phyloP scores from a whole-genome alignment of 192 early-diverging fungal genomes.

The Coemansia sp. region DNA sequence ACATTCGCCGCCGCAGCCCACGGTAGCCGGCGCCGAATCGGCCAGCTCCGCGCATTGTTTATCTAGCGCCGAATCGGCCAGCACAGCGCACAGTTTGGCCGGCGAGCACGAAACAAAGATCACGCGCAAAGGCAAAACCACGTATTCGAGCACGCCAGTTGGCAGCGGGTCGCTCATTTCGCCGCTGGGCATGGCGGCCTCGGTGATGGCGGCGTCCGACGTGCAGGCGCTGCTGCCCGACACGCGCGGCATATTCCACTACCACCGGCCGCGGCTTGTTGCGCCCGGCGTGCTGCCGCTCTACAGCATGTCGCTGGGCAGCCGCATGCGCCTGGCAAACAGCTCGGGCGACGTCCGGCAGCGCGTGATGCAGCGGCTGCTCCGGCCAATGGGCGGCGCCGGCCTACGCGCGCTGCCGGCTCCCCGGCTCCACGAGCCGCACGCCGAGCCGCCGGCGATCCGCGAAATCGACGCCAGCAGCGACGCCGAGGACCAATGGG shows the following conservation, averaged over 20 bases:
- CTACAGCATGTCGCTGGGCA: neutral
- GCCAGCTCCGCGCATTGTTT: too few relatives aligned
- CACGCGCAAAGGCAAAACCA: neutral
- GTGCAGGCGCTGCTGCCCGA: slow-evolving; percentile 29
- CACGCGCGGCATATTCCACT: slow-evolving; percentile 27
- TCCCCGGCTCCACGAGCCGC: neutral
- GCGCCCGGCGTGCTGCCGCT: too few relatives aligned
- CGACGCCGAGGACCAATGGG: slow-evolving; percentile 14
- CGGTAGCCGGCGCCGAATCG: too few relatives aligned
- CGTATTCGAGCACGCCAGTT: neutral
- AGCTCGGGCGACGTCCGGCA: neutral
- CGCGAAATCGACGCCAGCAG: neutral
- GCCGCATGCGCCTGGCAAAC: neutral
- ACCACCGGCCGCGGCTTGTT: slow-evolving; percentile 20
- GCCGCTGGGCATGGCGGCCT: slow-evolving; percentile 23
- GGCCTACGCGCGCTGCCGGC: slow-evolving; percentile 3
- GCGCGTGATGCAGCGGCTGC: slow-evolving; percentile 7
- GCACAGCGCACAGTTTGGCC: neutral
- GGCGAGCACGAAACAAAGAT: slow-evolving; percentile 4
- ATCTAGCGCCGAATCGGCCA: too few relatives aligned
- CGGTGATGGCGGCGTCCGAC: slow-evolving; percentile 3
- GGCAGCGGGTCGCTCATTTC: slow-evolving; percentile 11
- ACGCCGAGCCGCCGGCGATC: neutral
- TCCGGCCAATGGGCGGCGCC: too few relatives aligned
- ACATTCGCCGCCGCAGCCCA: too few relatives aligned